Percentiles rank a stretch among this genome's conserved stretches.
phyloP scores from a whole-genome alignment of 108 stramenopile species.

The Nannochloropsis salina region DNA sequence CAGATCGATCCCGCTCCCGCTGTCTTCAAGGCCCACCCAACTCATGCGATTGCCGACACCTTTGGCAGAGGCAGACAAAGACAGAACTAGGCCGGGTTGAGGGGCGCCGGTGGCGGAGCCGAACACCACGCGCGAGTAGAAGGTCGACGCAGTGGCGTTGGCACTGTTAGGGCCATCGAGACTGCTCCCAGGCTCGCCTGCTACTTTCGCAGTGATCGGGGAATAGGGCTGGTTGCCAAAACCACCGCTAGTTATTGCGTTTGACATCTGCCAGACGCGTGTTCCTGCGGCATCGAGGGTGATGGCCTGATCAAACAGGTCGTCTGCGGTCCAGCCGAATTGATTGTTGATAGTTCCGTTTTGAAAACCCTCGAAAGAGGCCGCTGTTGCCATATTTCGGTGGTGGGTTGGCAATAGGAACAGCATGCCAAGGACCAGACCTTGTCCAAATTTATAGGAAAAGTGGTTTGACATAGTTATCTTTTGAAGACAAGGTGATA shows the following conservation, averaged over 20 bases:
- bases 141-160: neutral
- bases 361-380: neutral
- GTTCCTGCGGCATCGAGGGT: neutral
- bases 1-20: neutral
- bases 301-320: neutral
- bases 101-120: neutral
- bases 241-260: neutral
- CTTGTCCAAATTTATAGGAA: too few species aligned
- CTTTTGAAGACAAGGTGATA: too few species aligned
- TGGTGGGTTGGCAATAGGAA: too few species aligned
- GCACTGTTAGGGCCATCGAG: neutral
- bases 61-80: neutral
- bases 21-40: neutral
- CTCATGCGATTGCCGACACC: neutral
- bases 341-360: neutral
- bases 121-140: constrained; percentile 6
- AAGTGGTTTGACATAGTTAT: too few species aligned
- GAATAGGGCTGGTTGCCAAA: neutral
- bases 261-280: neutral
- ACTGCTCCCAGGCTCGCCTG: neutral
- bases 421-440: too few species aligned
- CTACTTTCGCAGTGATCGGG: neutral
- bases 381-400: neutral
- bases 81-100: neutral
- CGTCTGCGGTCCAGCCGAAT: neutral